Conservation (phyloP, 352 stramenopile genomes). For the Poterioochromonas sp. region DNA sequence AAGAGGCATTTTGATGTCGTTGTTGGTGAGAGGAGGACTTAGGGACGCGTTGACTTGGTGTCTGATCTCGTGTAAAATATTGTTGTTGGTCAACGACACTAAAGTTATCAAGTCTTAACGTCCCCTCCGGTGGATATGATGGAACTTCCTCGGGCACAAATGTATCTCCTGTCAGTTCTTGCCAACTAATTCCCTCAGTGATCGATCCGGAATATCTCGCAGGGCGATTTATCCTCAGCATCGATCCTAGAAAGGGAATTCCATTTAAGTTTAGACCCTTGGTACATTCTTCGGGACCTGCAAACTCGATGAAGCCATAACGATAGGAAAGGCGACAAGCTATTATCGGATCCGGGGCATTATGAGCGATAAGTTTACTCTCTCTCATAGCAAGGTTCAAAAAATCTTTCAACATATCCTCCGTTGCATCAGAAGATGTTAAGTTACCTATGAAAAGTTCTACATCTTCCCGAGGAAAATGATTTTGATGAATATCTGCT, state of each 20-base stretch:
- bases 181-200: not conserved
- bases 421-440: not conserved
- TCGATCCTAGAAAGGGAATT: slow-evolving; percentile 62
- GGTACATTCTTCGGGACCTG: slow-evolving; percentile 56
- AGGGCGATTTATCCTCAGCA: slow-evolving; percentile 54
- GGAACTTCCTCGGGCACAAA: not conserved
- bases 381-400: not conserved
- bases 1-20: too few relatives aligned
- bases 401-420: not conserved
- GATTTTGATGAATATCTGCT: too few relatives aligned
- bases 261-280: slow-evolving; percentile 68
- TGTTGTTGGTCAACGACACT: too few relatives aligned
- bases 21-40: too few relatives aligned
- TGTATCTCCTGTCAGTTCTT: not conserved
- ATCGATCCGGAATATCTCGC: slow-evolving; percentile 65
- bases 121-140: not conserved
- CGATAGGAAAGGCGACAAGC: slow-evolving; percentile 57
- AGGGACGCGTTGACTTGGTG: too few relatives aligned
- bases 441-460: not conserved
- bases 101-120: too few relatives aligned
- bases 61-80: too few relatives aligned
- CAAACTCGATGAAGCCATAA: slow-evolving; percentile 67
- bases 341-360: slow-evolving; percentile 52
- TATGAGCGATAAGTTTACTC: not conserved
- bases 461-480: not conserved